A percentile compares a stretch with the other conserved stretches of the same genome.
These are phyloP conservation scores for Cladobotryum protrusum DNA, from an alignment of 2,329 filamentous ascomycete species.

Conservation along the genomic window DNA sequence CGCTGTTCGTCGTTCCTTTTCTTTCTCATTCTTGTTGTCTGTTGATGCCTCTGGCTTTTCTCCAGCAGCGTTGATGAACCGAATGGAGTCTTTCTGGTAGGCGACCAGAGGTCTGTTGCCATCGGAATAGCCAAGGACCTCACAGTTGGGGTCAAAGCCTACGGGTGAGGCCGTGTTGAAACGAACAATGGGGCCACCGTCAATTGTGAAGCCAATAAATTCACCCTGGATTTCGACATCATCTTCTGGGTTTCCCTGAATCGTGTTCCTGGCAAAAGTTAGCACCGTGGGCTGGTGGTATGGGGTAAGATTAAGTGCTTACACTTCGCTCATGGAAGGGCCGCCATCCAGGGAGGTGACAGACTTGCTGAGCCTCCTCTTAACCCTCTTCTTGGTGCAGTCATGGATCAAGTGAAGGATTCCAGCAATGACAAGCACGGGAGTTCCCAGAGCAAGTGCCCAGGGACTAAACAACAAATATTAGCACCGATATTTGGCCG, in stretches of 20 bases:
- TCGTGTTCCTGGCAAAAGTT: conserved; percentile 29
- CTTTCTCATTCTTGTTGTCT: background rate
- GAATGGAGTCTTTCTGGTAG: conserved; percentile 30
- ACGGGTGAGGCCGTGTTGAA: conserved; percentile 31
- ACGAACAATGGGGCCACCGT: conserved; percentile 41
- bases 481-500: background rate
- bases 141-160: conserved; percentile 25
- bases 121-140: conserved; percentile 31
- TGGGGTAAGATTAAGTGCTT: conserved; percentile 19
- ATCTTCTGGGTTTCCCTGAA: conserved; percentile 28
- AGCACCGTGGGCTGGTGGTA: conserved; percentile 1
- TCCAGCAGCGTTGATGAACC: conserved; percentile 3
- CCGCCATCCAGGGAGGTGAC: conserved; percentile 18
- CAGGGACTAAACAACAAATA: conserved; percentile 36
- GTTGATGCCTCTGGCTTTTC: background rate
- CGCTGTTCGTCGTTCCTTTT: background rate
- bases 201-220: conserved; percentile 40
- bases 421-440: conserved; percentile 53
- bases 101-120: conserved; percentile 33
- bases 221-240: conserved; percentile 28
- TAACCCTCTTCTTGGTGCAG: conserved; percentile 30
- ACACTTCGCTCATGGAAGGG: conserved; percentile 40
- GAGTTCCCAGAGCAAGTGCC: conserved; percentile 54
- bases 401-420: conserved; percentile 44
- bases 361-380: conserved; percentile 23